Base-by-base conservation (phyloP, 306 rosid species). In the Adenanthera pavonina region DNA sequence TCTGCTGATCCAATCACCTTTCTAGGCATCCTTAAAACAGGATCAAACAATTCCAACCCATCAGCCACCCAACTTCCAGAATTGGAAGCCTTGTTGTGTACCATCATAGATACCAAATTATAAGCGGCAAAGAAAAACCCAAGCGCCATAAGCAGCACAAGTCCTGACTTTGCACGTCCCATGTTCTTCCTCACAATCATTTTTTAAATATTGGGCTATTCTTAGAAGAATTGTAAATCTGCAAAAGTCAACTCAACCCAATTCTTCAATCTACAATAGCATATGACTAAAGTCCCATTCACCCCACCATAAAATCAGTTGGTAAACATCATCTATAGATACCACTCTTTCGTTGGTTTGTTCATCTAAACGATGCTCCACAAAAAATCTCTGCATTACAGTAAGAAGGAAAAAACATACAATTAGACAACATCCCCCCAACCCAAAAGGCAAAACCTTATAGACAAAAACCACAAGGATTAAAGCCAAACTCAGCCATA, bases 61-160 rank as follows among this genome's bases (percentile, higher is more conserved):
- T 89, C 87, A 20, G 13, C 77, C 25, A 69, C 52, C 91, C 78
- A 81, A 77, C 84, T 81, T 54, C 80, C 90, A 73, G 56, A 69
- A 44, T 46, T 46, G 5, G 56, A 69, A 5, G 74, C 83, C 84
- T 69, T 92, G 79, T 87, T 82, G 59, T 85, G 87, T 52, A 86
- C 74, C 66, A 91, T 77, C 82, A 90, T 83, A n/a, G 86, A 80
- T 57, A 90, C 82, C 85, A 92, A 85, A 81, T 94, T 94, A 77
- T 92, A 92, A 11, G 96, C 75, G 7, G 92, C 98, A 65, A 94
- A 79, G 78, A 73, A 82, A 85, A 92, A 92, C n/a, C 92, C 91
- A 78, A 94, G 82, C 47, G 89, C 89, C 82, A 91, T 78, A 72
- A 92, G 93, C 80, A 89, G 72, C 86, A 89, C n/a, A 75, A 94